Evolutionary conservation across 2,329 filamentous ascomycete genomes (phyloP).

Genomic region (Pseudogymnoascus sp.): DNA sequence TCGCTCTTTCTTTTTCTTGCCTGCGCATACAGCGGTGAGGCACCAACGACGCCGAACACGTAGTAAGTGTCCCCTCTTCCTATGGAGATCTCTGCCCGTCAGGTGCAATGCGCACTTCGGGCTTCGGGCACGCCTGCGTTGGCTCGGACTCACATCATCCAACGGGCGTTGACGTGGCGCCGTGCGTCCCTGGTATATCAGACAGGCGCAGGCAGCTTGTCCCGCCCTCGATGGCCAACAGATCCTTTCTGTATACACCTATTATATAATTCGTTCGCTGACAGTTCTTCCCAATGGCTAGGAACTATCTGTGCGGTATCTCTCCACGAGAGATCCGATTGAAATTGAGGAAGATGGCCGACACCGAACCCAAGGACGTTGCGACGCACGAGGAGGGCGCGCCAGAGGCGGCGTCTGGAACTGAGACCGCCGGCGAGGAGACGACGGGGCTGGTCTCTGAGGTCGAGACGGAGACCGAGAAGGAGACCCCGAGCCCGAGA

Average conservation of each 20-base stretch:
- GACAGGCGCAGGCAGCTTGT: slow-evolving; percentile 2
- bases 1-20: background rate
- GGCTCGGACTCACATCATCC: background rate
- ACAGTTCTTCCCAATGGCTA: slow-evolving; percentile 7
- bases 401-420: slow-evolving; percentile 18
- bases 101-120: background rate
- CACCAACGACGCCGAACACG: slow-evolving; percentile 6
- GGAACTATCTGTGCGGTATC: slow-evolving; percentile 4
- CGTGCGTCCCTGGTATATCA: slow-evolving; percentile 5
- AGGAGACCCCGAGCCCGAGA: slow-evolving; percentile 20
- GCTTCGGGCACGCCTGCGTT: slow-evolving; percentile 3
- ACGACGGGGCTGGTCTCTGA: slow-evolving; percentile 21
- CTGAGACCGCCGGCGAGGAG: slow-evolving; percentile 19
- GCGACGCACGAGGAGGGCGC: slow-evolving; percentile 18
- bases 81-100: background rate
- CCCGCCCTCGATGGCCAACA: slow-evolving; percentile 1
- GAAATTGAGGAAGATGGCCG: slow-evolving; percentile 22
- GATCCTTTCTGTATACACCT: background rate
- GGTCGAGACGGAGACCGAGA: slow-evolving; percentile 23
- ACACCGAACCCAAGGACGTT: slow-evolving; percentile 21
- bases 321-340: slow-evolving; percentile 8
- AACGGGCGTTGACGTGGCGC: slow-evolving; percentile 9
- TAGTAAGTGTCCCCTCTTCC: background rate
- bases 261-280: slow-evolving; percentile 9
- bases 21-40: slow-evolving; percentile 9